Percentiles rank a stretch among this genome's conserved stretches.
These are phyloP conservation scores for Capillidium heterosporum DNA, from an alignment of 371 early-diverging fungal genomes.

Conservation along the genomic window DNA sequence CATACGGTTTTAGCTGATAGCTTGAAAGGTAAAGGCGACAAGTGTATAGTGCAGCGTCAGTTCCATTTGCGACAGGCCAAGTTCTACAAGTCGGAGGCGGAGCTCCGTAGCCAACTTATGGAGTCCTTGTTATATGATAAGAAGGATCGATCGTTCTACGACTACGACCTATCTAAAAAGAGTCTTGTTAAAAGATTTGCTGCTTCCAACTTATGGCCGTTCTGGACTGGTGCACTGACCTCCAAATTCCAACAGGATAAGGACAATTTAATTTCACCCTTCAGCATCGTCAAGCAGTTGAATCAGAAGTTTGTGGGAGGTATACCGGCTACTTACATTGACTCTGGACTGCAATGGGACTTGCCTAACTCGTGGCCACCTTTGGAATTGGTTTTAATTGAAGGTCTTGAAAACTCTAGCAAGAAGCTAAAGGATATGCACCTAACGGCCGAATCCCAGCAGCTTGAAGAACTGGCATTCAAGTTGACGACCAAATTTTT, in stretches of 20 bases:
- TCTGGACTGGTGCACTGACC: constrained; percentile 20
- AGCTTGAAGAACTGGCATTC: constrained; percentile 14
- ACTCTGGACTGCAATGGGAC: constrained; percentile 72
- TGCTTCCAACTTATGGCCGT: constrained; percentile 7
- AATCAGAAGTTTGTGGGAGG: constrained; percentile 31
- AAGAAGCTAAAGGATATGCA: not conserved
- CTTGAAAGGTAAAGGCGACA: not conserved
- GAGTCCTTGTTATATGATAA: constrained; percentile 18
- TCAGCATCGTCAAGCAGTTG: constrained; percentile 14
- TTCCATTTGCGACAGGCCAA: constrained; percentile 5
- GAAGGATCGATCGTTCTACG: constrained; percentile 14
- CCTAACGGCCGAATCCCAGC: not conserved
- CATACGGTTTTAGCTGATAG: constrained; percentile 4
- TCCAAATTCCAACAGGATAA: constrained; percentile 11
- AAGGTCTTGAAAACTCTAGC: constrained; percentile 21
- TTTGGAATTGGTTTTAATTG: constrained; percentile 28
- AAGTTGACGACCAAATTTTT: constrained; percentile 39
- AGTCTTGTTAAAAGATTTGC: not conserved
- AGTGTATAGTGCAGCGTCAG: constrained; percentile 8
- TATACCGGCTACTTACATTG: constrained; percentile 33
- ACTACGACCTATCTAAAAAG: constrained; percentile 14
- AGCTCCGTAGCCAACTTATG: constrained; percentile 13
- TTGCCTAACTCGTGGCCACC: constrained; percentile 71
- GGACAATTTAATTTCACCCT: constrained; percentile 10
- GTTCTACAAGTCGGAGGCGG: constrained; percentile 10